Percentiles rank a stretch among this genome's conserved stretches.
Evolutionary conservation across 164 flowering plant genomes (phyloP).

Genomic region (Tinospora cordifolia): DNA sequence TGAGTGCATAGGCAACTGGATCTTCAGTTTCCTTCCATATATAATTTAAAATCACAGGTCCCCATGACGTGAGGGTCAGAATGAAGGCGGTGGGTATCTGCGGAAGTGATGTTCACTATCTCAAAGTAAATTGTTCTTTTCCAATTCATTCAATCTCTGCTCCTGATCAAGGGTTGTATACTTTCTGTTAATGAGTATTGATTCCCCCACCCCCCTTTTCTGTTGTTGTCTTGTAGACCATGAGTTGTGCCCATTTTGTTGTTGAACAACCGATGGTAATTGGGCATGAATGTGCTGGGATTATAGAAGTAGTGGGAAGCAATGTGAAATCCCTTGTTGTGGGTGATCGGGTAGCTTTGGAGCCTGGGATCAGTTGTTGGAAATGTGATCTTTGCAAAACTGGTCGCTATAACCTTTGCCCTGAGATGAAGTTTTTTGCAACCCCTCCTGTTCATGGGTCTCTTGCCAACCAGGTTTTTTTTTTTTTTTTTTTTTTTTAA

Average conservation of each 20-base stretch:
- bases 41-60: constrained; percentile 32
- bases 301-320: constrained; percentile 76
- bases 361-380: constrained; percentile 87
- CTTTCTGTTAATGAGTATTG: neutral
- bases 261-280: constrained; percentile 96
- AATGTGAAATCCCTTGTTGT: constrained; percentile 54
- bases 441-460: constrained; percentile 89
- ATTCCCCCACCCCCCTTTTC: neutral
- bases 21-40: neutral
- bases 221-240: constrained; percentile 33
- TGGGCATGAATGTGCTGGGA: constrained; percentile 96
- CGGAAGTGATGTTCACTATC: constrained; percentile 95
- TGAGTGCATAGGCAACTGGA: too few relatives aligned
- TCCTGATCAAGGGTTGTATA: neutral
- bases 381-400: constrained; percentile 55
- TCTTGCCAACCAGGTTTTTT: constrained; percentile 71
- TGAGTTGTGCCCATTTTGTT: constrained; percentile 59
- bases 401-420: constrained; percentile 87
- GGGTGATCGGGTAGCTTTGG: constrained; percentile 90
- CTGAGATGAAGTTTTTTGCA: constrained; percentile 92
- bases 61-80: constrained; percentile 72
- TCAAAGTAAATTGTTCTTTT: constrained; percentile 40
- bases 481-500: too few relatives aligned
- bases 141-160: neutral
- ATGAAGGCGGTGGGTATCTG: constrained; percentile 98